phyloP scores from a whole-genome alignment of 305 asterid genomes.

The Fraxinus sp. region DNA sequence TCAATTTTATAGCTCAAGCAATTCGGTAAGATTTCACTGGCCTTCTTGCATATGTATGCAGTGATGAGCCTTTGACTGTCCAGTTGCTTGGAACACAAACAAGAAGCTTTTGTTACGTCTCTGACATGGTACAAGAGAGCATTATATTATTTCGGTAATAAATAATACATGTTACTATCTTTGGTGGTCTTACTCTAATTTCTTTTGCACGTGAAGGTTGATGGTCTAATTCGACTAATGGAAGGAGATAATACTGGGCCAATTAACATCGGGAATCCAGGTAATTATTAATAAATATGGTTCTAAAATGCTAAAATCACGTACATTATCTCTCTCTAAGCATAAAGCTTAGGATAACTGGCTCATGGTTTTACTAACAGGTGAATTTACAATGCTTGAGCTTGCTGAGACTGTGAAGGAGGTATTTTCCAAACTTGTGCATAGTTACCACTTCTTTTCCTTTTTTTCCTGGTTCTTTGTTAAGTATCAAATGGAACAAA shows the following conservation, averaged over 20 bases:
- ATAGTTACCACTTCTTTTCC: not conserved
- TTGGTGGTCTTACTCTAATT: not conserved
- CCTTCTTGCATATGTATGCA: slow-evolving; percentile 26
- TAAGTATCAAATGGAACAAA: not conserved
- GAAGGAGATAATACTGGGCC: slow-evolving; percentile 73
- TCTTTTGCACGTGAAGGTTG: slow-evolving; percentile 40
- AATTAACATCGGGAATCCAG: slow-evolving; percentile 84
- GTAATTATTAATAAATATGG: slow-evolving; percentile 24
- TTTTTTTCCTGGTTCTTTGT: not conserved
- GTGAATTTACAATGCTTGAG: slow-evolving; percentile 97
- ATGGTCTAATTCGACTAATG: slow-evolving; percentile 76
- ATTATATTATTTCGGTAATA: not conserved
- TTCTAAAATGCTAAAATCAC: not conserved
- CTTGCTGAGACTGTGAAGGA: slow-evolving; percentile 96
- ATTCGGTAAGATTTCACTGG: too few species aligned
- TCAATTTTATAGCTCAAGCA: too few species aligned
- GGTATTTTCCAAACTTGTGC: slow-evolving; percentile 40
- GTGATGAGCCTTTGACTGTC: slow-evolving; percentile 95
- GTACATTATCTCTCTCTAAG: not conserved
- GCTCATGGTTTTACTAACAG: slow-evolving; percentile 34
- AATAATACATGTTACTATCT: slow-evolving; percentile 8
- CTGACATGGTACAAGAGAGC: slow-evolving; percentile 56
- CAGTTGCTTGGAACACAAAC: slow-evolving; percentile 99
- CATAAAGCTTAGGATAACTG: slow-evolving; percentile 13
- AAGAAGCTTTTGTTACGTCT: slow-evolving; percentile 76